These are phyloP conservation scores for Aspergillus quadricinctus DNA, from an alignment of 2,329 filamentous ascomycete genomes.

Conservation along the genomic window DNA sequence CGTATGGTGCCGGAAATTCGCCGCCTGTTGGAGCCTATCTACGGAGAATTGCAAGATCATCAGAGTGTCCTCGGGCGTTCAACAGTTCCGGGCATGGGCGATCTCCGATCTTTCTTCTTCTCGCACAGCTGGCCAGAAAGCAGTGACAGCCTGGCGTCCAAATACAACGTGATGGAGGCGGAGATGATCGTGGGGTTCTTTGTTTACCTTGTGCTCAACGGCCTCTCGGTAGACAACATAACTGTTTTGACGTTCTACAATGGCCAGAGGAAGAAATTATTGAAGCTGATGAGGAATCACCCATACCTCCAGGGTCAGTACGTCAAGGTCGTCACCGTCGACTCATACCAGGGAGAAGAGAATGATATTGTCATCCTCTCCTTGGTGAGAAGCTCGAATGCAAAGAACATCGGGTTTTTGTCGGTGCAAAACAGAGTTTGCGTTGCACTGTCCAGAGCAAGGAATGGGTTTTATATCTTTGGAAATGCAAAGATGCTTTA, in stretches of 20 bases:
- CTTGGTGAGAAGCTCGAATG: conserved; percentile 65
- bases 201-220: conserved; percentile 67
- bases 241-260: conserved; percentile 87
- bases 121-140: conserved; percentile 62
- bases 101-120: conserved; percentile 58
- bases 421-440: conserved; percentile 60
- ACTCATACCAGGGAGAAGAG: conserved; percentile 87
- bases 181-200: conserved; percentile 71
- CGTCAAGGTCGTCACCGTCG: conserved; percentile 71
- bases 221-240: conserved; percentile 56
- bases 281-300: conserved; percentile 42
- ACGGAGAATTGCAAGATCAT: conserved; percentile 56
- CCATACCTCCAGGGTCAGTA: conserved; percentile 41
- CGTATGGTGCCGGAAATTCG: conserved; percentile 68
- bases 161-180: conserved; percentile 67
- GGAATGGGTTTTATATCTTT: conserved; percentile 77
- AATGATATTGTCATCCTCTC: conserved; percentile 81
- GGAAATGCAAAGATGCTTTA: conserved; percentile 62
- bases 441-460: conserved; percentile 65
- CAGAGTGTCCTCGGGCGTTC: conserved; percentile 51
- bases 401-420: conserved; percentile 66
- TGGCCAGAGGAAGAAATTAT: conserved; percentile 67
- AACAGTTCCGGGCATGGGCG: conserved; percentile 60
- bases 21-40: conserved; percentile 58
- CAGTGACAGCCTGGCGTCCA: conserved; percentile 60